Percentiles rank a stretch among this genome's conserved stretches.
phyloP scores from a whole-genome alignment of 73 alveolate species.

The Stentor coeruleus region DNA sequence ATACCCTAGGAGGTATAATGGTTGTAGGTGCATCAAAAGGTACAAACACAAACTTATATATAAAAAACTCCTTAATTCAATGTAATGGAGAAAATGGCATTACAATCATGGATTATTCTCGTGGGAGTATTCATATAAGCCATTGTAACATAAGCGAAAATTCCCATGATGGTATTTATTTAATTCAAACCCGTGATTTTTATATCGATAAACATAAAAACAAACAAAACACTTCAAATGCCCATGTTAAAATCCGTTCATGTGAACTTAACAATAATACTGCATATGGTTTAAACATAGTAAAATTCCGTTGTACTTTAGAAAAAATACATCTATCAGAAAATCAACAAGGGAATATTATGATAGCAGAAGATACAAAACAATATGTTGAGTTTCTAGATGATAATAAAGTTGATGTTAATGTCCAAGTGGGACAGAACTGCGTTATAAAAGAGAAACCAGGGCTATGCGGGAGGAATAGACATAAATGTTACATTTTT shows the following conservation, averaged over 20 bases:
- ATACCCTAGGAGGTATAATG: constrained; percentile 31
- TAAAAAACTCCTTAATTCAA: constrained; percentile 4
- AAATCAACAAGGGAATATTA: constrained; percentile 12
- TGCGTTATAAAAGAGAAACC: no score
- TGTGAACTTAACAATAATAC: constrained; percentile 15
- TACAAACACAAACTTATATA: constrained; percentile 8
- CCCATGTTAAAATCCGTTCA: neutral
- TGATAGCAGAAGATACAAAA: neutral
- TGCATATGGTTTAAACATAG: constrained; percentile 4
- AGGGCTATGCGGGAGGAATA: neutral
- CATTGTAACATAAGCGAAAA: constrained; percentile 22
- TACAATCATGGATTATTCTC: constrained; percentile 15
- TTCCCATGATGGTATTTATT: constrained; percentile 24
- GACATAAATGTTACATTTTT: no score
- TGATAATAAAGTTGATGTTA: neutral
- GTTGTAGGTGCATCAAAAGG: constrained; percentile 22
- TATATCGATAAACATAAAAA: neutral
- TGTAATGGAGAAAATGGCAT: constrained; percentile 38
- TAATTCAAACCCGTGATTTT: neutral
- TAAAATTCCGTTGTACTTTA: neutral
- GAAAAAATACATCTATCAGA: neutral
- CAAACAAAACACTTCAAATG: neutral
- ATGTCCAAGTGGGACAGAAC: no score
- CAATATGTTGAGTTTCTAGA: neutral
- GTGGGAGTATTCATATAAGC: constrained; percentile 17